Percentiles rank a stretch among this genome's conserved stretches.
Conservation (phyloP, 73 alveolate species). For the Symbiodinium pilosum region DNA sequence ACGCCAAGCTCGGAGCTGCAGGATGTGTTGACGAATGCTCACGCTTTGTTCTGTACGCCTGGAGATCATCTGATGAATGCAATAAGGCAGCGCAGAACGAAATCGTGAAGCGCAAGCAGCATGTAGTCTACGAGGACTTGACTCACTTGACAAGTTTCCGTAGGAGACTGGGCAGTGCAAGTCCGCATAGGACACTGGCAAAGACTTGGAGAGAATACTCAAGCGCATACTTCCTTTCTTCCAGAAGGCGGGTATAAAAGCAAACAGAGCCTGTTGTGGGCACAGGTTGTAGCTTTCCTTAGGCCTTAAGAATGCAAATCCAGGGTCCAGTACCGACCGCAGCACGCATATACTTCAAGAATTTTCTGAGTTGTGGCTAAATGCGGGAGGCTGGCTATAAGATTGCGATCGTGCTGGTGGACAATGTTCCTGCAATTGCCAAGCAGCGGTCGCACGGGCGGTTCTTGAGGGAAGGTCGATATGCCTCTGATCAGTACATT, state of each 20-base stretch:
- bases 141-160: background rate
- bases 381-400: constrained; percentile 33
- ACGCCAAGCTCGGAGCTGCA: background rate
- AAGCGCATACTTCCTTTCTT: constrained; percentile 54
- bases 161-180: no score
- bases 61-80: background rate
- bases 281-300: no score
- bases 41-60: background rate
- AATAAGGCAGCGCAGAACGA: constrained; percentile 63
- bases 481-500: constrained; percentile 40
- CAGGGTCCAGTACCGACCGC: no score
- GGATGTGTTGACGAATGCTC: no score
- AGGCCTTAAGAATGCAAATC: no score
- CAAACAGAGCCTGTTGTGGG: no score
- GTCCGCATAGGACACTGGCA: constrained; percentile 43
- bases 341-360: no score
- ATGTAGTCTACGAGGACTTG: constrained; percentile 60
- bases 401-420: constrained; percentile 55
- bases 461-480: constrained; percentile 68
- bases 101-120: constrained; percentile 67
- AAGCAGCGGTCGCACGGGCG: constrained; percentile 43
- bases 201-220: constrained; percentile 51
- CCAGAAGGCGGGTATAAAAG: constrained; percentile 25
- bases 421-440: constrained; percentile 41
- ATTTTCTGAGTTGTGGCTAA: background rate